Evolutionary conservation across 108 stramenopile genomes (phyloP), one percentile per base, ranked within the genome.

Genomic region (Bacterosira constricta): DNA sequence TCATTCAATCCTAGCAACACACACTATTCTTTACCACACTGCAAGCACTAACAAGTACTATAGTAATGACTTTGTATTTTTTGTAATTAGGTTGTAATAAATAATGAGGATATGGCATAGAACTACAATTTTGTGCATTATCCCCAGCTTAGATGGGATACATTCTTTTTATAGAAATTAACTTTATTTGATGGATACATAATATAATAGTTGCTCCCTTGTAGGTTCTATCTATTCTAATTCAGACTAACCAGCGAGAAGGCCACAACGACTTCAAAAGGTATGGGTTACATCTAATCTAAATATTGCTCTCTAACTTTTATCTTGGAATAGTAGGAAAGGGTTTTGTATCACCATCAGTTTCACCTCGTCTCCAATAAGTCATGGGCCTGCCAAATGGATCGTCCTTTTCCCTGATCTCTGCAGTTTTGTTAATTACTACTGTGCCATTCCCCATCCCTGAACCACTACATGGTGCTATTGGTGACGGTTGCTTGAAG

Each of bases 381-480:
- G 72, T 80, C 87, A 91, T 86, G 8, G 71, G 64, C 47, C 92
- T 69, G 20, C 92, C 92, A 69, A 74, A 93, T 11, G 77, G 79
- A 72, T 81, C 84, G 44, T 80, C 64, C 17, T 47, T 55, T 8
- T 73, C 66, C 34, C 92, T 73, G 17, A 93, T 63, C 50, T 83
- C 75, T 9, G 82, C 56, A 17, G 82, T 63, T 46, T 39, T 38
- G 61, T 85, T 85, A 25, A 85, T 69, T 42, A 54, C 25, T 10
- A 82, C 42, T 1, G 47, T 23, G 32, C 73, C 61, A 32, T n/a
- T 10, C 39, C 15, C 18, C 39, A 72, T 63, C 15, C 54, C 8
- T 13, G 21, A 37, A 2, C 38, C 41, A 9, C 39, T 18, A 25
- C 10, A n/a, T 6, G 49, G 55, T 17, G 65, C 32, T 17, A 31